phyloP scores from a whole-genome alignment of 2,329 filamentous ascomycete genomes.

The Coleophoma eucalyptorum region DNA sequence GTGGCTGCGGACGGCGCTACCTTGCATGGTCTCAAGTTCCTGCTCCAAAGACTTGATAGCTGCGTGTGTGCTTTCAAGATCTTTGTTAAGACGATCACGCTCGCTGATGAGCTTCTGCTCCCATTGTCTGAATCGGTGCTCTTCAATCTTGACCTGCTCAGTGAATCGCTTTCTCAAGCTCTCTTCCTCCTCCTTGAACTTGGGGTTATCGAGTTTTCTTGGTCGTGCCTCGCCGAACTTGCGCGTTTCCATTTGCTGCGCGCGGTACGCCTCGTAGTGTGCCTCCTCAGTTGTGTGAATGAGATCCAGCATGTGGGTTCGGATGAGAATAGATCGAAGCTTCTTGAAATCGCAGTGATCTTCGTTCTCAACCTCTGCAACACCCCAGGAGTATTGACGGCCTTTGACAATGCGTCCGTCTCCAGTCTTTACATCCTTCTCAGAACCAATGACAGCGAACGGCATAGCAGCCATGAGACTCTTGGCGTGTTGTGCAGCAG shows the following conservation, averaged over 20 bases:
- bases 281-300: conserved; percentile 99
- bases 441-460: conserved; percentile 96
- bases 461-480: conserved; percentile 96
- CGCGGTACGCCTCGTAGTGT: conserved; percentile 98
- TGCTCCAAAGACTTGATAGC: conserved; percentile 87
- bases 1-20: conserved; percentile 83
- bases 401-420: conserved; percentile 98
- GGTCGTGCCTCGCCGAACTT: conserved; percentile 98
- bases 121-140: conserved; percentile 98
- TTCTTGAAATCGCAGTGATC: conserved; percentile 99
- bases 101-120: conserved; percentile 99
- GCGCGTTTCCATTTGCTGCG: conserved; percentile 99
- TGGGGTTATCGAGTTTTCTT: conserved; percentile 98
- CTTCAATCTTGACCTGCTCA: conserved; percentile 99
- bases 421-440: conserved; percentile 97
- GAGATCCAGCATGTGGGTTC: conserved; percentile 98
- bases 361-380: conserved; percentile 99
- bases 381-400: conserved; percentile 98
- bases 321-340: conserved; percentile 96
- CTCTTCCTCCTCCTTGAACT: conserved; percentile 99
- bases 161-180: conserved; percentile 97
- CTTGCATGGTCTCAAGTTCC: conserved; percentile 92
- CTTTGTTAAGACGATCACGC: conserved; percentile 99
- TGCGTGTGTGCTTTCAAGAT: conserved; percentile 95
- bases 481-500: conserved; percentile 90